A percentile compares a stretch with the other conserved stretches of the same genome.
Evolutionary conservation across 257 asterid genomes (phyloP).

Genomic region (Fraxinus cuspidata): DNA sequence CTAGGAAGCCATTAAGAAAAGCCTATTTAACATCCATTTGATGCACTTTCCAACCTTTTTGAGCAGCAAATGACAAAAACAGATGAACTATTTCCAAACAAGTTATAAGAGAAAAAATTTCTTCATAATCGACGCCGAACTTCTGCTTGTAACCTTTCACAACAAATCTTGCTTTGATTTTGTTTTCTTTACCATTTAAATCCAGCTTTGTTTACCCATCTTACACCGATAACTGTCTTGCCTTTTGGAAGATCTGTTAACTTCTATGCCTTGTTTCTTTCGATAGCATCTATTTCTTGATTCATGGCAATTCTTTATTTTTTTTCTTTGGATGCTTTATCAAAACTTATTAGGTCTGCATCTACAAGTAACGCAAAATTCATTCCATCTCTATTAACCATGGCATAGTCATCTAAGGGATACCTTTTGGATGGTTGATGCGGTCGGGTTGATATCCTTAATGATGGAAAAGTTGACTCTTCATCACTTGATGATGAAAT

Average conservation of each 20-base stretch:
- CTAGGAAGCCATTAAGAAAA: too few species aligned
- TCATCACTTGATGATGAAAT: background rate
- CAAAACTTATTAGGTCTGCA: background rate
- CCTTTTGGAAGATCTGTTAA: background rate
- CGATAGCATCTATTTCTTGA: background rate
- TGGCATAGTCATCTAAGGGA: background rate
- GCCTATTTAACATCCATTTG: too few species aligned
- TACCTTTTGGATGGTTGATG: background rate
- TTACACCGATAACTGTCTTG: background rate
- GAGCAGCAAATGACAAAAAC: too few species aligned
- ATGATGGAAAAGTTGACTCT: background rate
- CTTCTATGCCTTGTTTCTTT: background rate
- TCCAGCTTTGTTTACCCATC: background rate
- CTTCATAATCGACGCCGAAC: slow-evolving; percentile 3
- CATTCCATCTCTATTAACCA: too few species aligned
- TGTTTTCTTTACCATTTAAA: background rate
- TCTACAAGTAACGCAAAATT: background rate
- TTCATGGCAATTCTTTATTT: background rate
- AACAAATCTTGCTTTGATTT: background rate
- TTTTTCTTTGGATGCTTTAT: background rate
- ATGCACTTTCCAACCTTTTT: too few species aligned
- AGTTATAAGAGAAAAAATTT: background rate
- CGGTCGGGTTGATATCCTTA: background rate
- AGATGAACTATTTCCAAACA: background rate
- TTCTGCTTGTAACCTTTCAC: background rate